Percentiles rank a stretch among this genome's conserved stretches.
phyloP scores from a whole-genome alignment of 805 yeast genomes.

The Zygotorulaspora sp. region DNA sequence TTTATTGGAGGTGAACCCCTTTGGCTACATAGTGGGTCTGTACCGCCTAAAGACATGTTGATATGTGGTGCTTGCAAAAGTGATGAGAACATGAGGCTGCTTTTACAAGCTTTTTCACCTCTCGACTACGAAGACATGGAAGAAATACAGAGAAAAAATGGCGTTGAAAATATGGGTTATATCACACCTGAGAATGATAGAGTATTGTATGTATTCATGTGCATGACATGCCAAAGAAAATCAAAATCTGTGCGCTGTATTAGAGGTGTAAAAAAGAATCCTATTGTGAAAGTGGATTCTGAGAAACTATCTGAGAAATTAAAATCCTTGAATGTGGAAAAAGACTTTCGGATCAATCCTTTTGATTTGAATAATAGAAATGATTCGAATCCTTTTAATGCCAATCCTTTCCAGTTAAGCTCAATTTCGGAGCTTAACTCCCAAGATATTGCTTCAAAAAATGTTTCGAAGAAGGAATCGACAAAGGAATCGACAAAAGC shows the following conservation, averaged over 20 bases:
- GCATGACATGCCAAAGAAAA: constrained; percentile 66
- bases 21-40: constrained; percentile 61
- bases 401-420: constrained; percentile 40
- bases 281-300: constrained; percentile 39
- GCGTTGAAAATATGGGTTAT: constrained; percentile 14
- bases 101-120: constrained; percentile 79
- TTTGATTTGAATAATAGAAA: constrained; percentile 24
- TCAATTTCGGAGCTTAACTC: too few species aligned
- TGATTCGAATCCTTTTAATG: constrained; percentile 29
- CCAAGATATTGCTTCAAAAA: neutral
- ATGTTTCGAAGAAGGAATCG: constrained; percentile 4
- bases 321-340: constrained; percentile 39
- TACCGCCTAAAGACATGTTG: constrained; percentile 50
- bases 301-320: constrained; percentile 43
- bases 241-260: constrained; percentile 71
- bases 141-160: constrained; percentile 15
- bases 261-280: constrained; percentile 68
- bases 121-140: constrained; percentile 42
- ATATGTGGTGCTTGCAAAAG: constrained; percentile 62
- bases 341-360: constrained; percentile 37
- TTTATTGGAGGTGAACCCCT: constrained; percentile 76
- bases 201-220: constrained; percentile 73
- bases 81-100: constrained; percentile 51
- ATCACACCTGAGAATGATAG: constrained; percentile 66
- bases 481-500: constrained; percentile 33